Base-by-base conservation (phyloP, 139 green algal genomes). In the Chlamydomonas eustigma region DNA sequence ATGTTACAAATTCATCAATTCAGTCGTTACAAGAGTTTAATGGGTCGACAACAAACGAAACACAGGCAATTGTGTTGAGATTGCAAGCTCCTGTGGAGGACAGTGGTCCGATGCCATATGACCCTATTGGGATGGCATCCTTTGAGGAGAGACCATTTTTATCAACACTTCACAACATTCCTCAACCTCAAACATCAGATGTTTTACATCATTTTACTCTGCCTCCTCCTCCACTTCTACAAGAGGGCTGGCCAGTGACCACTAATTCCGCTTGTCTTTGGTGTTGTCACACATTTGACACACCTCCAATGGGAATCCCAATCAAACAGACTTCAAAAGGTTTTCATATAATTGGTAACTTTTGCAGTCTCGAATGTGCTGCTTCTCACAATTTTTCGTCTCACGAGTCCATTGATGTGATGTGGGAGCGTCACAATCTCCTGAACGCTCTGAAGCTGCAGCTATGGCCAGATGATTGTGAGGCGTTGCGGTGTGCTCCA, bases 281-380 rank as follows among this genome's bases (percentile, higher is more conserved):
- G 74, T 79, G 74, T 64, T 79, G 63, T 39, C 74, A 79, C 63
- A 32, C 22, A 22, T 79, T 79, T 64, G 37, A 1, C 1, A 37
- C 25, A 5, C 25, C 37, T 12, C 74, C 74, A 1, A 6, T 66
- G 6, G 73, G 73, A 2, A 30, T 78, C 35, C 73, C 73, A 8
- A 3, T 64, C 1, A 34, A 58, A 1, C 35, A 67, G 38, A 36
- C 32, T 22, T 28, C 39, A 3, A 64, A 31, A 32, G 50, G 32
- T 37, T 79, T 68, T 64, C 39, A 37, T 4, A 64, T 79, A 30
- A 38, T 34, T n/a, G 74, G 74, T 1, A 74, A 64, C 37, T 79
- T 79, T 58, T 79, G 74, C 63, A 67, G 36, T 52, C 52, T 71
- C 18, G 52, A 72, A 37, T 78, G 73, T 35, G 73, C 73, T 1